These are phyloP conservation scores for Eucalyptus cloeziana DNA, from an alignment of 345 rosid genomes.

Conservation along the genomic window DNA sequence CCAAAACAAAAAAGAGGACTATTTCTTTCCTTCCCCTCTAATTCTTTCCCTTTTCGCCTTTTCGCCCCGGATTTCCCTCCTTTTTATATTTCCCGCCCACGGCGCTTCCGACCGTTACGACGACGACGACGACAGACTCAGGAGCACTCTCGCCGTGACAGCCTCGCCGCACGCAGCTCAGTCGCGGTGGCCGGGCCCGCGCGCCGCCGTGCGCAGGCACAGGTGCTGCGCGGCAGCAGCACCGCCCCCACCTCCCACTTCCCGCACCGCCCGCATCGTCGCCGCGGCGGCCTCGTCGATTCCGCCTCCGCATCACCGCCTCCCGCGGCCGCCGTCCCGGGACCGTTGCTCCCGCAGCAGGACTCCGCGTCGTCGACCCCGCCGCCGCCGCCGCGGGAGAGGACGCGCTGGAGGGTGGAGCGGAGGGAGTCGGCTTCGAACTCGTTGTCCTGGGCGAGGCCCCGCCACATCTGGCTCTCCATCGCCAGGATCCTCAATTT, in stretches of 20 bases:
- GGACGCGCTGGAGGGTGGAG: constrained; percentile 38
- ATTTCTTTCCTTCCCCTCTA: not conserved
- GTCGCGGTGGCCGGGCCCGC: no score
- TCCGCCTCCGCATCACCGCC: not conserved
- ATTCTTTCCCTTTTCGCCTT: not conserved
- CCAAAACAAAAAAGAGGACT: not conserved
- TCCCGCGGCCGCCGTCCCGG: not conserved
- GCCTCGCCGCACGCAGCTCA: not conserved
- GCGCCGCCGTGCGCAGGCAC: constrained; percentile 27
- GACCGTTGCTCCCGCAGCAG: constrained; percentile 55
- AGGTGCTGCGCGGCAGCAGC: constrained; percentile 83
- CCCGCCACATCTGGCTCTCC: constrained; percentile 60
- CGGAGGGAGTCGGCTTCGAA: constrained; percentile 54
- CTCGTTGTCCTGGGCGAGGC: constrained; percentile 58
- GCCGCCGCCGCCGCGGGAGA: constrained; percentile 27
- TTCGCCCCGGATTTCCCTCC: not conserved
- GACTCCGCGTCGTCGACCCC: constrained; percentile 44
- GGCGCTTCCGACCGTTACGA: not conserved
- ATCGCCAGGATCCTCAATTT: constrained; percentile 24
- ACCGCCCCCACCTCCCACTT: constrained; percentile 49
- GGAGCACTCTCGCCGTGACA: constrained; percentile 44
- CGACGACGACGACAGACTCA: constrained; percentile 29
- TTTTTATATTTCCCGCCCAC: not conserved
- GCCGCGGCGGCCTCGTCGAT: not conserved
- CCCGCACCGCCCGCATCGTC: constrained; percentile 45